phyloP scores from a whole-genome alignment of 148 eudicot species.

The Linanthus parryae region DNA sequence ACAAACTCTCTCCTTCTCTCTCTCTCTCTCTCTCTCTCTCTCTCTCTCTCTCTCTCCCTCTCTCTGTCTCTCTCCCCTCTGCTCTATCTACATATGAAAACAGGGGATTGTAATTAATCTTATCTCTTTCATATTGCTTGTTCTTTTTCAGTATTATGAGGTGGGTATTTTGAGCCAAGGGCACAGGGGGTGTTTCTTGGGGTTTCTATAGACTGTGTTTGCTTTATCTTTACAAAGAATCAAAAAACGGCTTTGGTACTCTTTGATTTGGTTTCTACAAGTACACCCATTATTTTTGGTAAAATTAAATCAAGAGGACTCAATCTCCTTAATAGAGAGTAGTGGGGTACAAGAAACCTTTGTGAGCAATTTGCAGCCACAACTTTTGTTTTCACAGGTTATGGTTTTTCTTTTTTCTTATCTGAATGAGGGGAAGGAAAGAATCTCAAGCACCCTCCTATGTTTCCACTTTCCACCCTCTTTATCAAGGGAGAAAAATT shows the following conservation, averaged over 20 bases:
- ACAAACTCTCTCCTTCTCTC: background rate
- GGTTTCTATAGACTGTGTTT: no score
- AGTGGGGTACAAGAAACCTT: conserved; percentile 23
- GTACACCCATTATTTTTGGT: no score
- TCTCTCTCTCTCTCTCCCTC: no score
- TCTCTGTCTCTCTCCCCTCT: no score
- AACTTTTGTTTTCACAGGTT: conserved; percentile 33
- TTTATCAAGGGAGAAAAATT: no score
- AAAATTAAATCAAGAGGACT: no score
- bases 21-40: background rate
- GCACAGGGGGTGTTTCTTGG: no score
- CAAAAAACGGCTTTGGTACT: no score
- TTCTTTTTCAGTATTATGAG: background rate
- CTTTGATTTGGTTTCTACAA: no score
- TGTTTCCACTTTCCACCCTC: no score
- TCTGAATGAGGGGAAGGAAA: background rate
- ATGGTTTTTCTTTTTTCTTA: conserved; percentile 2
- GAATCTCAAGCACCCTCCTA: no score
- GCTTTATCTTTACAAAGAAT: background rate
- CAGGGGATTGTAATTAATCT: conserved; percentile 1
- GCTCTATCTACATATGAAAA: background rate
- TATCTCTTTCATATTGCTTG: background rate
- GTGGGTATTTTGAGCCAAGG: conserved; percentile 3
- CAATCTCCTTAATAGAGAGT: no score
- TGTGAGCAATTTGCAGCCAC: conserved; percentile 63